Evolutionary conservation across 495 filamentous ascomycete genomes (phyloP).

Genomic region (Xeromyces bisporus): DNA sequence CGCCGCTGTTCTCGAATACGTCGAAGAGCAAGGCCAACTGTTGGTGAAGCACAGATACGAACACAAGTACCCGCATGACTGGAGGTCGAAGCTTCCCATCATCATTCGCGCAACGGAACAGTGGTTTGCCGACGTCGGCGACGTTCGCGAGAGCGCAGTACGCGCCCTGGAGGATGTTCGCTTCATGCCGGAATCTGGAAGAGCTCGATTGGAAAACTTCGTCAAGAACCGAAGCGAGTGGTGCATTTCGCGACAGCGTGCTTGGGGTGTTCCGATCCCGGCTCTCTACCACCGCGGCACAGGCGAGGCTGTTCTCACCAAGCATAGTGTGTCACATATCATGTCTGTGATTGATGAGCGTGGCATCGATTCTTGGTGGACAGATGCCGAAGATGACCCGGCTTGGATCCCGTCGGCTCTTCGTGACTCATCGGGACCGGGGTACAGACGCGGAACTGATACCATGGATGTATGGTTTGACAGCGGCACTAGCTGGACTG

Average conservation of each 20-base stretch:
- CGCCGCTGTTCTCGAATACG: constrained; percentile 45
- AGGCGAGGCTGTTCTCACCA: constrained; percentile 55
- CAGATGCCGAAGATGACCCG: constrained; percentile 51
- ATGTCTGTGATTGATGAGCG: constrained; percentile 57
- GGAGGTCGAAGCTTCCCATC: constrained; percentile 83
- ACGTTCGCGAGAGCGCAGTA: constrained; percentile 57
- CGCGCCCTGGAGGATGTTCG: constrained; percentile 48
- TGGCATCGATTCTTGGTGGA: constrained; percentile 89
- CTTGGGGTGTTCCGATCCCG: constrained; percentile 94
- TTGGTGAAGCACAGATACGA: constrained; percentile 48
- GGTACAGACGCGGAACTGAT: constrained; percentile 65
- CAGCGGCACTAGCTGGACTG: constrained; percentile 87
- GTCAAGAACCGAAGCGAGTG: constrained; percentile 79
- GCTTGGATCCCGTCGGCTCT: constrained; percentile 55
- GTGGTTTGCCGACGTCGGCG: constrained; percentile 88
- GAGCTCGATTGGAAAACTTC: constrained; percentile 61
- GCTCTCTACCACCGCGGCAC: constrained; percentile 57
- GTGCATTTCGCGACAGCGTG: constrained; percentile 96
- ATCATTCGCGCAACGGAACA: constrained; percentile 86
- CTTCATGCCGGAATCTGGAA: constrained; percentile 62
- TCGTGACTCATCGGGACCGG: constrained; percentile 13
- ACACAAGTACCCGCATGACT: constrained; percentile 96
- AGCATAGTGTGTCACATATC: constrained; percentile 69
- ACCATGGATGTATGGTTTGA: constrained; percentile 99
- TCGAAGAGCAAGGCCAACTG: constrained; percentile 36